Base-by-base conservation (phyloP, 768 basidiomycete genomes). In the Omphalotus guepiniiformis region DNA sequence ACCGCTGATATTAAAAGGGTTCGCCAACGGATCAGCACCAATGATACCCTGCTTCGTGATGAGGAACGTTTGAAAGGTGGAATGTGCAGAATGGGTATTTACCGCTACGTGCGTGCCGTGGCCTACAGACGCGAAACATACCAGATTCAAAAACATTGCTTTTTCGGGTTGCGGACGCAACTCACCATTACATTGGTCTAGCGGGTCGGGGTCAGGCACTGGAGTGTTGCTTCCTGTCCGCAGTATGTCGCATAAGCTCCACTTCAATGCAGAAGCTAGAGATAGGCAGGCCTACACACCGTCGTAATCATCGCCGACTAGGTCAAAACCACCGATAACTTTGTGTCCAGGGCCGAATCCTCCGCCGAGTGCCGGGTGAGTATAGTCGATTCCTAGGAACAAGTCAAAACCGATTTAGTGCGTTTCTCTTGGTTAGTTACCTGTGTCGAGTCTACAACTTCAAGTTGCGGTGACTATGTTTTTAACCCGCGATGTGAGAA, bases 21-120 rank as follows among this genome's bases (percentile, higher is more conserved):
- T 87, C 39, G 66, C 74, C 1, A 9, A 9, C 30, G 78, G 76
- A 50, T 80, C 65, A 15, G 80, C 79, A 12, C 79, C 83, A 46
- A 85, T 74, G 56, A 85, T 83, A 13, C 82, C 85, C n/a, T n/a
- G n/a, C n/a, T n/a, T n/a, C n/a, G n/a, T n/a, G n/a, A 62, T 72
- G 48, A 6, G 22, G 18, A 7, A 39, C 60, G 57, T 28, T 58
- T 58, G 45, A 61, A 58, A 21, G 12, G 59, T 28, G 54, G 52
- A 15, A 29, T 35, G 32, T n/a, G 19, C 29, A 8, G 15, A 18
- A n/a, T n/a, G n/a, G n/a, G n/a, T n/a, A n/a, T n/a, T n/a, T n/a
- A n/a, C n/a, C 21, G 73, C 72, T 23, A 82, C 79, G 54, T 81
- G 80, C 1, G 79, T 80, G 30, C 79, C 79, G 50, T 77, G 74